A percentile compares a stretch with the other conserved stretches of the same genome.
phyloP scores from a whole-genome alignment of 805 yeast species.

The Trichomonascus vanleenenianus region DNA sequence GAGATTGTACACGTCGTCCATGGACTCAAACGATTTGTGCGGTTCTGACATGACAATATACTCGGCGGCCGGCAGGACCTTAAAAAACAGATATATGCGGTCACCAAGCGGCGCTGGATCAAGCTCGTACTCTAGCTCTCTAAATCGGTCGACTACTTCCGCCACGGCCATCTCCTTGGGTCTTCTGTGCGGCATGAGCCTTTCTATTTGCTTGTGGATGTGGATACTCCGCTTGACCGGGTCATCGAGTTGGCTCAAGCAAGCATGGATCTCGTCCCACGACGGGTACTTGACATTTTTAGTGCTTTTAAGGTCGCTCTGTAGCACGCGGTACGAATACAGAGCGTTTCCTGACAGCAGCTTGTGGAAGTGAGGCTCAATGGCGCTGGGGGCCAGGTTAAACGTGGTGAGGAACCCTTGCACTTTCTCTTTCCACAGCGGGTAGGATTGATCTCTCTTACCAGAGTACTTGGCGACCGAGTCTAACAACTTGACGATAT shows the following conservation, averaged over 20 bases:
- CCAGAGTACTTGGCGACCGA: constrained; percentile 4
- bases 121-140: constrained; percentile 5
- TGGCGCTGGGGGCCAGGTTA: neutral
- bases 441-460: constrained; percentile 1
- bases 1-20: constrained; percentile 1
- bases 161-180: neutral
- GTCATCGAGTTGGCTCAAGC: constrained; percentile 5
- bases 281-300: constrained; percentile 5
- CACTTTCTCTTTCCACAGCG: constrained; percentile 7
- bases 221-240: constrained; percentile 5
- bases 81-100: constrained; percentile 4
- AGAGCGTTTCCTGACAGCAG: constrained; percentile 6
- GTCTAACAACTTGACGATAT: constrained; percentile 1
- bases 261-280: constrained; percentile 6
- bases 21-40: neutral
- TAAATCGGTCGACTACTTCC: neutral
- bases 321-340: constrained; percentile 1
- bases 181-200: neutral
- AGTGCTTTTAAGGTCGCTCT: neutral
- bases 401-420: constrained; percentile 3
- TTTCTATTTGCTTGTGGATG: constrained; percentile 2
- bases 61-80: constrained; percentile 3
- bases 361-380: constrained; percentile 7
- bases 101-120: constrained; percentile 13
- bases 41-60: neutral